Evolutionary conservation across 306 rosid species (phyloP).

Genomic region (Acacia confusa): DNA sequence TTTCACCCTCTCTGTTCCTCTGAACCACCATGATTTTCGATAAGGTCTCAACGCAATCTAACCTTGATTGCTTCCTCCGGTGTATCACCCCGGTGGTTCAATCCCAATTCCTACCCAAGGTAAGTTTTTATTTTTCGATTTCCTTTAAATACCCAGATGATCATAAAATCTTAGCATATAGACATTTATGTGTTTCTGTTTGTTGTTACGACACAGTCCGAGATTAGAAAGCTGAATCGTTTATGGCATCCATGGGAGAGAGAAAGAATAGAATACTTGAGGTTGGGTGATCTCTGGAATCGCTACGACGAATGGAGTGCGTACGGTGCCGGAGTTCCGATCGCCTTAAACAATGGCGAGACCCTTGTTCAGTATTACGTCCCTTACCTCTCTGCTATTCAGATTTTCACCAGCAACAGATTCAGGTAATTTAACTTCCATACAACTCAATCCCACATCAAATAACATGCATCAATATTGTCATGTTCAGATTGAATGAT

Average conservation of each 20-base stretch:
- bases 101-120: slow-evolving; percentile 80
- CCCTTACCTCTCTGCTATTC: slow-evolving; percentile 96
- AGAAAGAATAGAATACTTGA: slow-evolving; percentile 79
- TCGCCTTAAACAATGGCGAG: slow-evolving; percentile 63
- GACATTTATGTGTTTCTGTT: not conserved
- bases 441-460: not conserved
- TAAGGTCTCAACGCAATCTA: slow-evolving; percentile 65
- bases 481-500: not conserved
- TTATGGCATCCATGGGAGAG: slow-evolving; percentile 95
- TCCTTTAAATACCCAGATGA: not conserved
- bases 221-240: slow-evolving; percentile 75
- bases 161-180: not conserved
- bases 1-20: not conserved
- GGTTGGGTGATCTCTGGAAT: slow-evolving; percentile 83
- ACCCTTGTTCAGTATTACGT: slow-evolving; percentile 90
- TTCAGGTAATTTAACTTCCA: slow-evolving; percentile 49
- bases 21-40: slow-evolving; percentile 45
- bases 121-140: not conserved
- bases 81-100: slow-evolving; percentile 74
- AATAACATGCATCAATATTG: not conserved
- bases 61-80: slow-evolving; percentile 78
- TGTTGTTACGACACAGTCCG: slow-evolving; percentile 44
- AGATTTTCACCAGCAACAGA: slow-evolving; percentile 75
- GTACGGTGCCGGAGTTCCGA: slow-evolving; percentile 89
- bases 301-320: slow-evolving; percentile 92